Base-by-base conservation (phyloP, 768 basidiomycete species). In the Cubamyces sp. region DNA sequence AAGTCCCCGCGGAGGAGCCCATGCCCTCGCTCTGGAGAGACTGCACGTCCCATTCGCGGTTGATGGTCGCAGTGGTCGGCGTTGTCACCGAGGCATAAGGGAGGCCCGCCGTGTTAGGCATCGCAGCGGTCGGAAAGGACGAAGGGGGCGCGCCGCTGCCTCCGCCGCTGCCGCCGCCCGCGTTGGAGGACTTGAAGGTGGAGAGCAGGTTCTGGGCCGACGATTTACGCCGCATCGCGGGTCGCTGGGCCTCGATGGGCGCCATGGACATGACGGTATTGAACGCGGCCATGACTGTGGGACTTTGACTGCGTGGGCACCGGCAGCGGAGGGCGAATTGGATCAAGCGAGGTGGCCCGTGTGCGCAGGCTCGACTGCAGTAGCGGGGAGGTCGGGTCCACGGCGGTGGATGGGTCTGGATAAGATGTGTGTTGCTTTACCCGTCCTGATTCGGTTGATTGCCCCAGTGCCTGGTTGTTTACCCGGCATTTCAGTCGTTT, bases 141-240 rank as follows among this genome's bases (percentile, higher is more conserved):
- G 64, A 64, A 16, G 70, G 60, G 11, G 66, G 50, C 11, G 58
- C 42, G 37, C 57, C 58, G 39, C 56, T 11, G 34, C 34, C 9
- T 5, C 34, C 62, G 48, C 42, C 46, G 39, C 51, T 46, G 48
- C 54, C 50, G 30, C 25, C 14, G 55, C 45, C 37, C 0, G 56
- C 12, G n/a, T 63, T 54, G 26, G 71, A 55, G 23, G 71, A 55
- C 67, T 87, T 92, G 83, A 92, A 92, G 45, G 87, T 87, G 8
- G 86, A 84, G 37, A 94, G 82, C 49, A 94, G 80, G 74, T 93
- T 91, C 77, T 90, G 91, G 12, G 88, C 91, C 12, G 91, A 92
- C 19, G 90, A 91, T 78, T 94, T 94, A 66, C 92, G 85, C 67
- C 91, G 87, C 82, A 94, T 88, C 7, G 78, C 67, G 28, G 90